These are phyloP conservation scores for Phytopythium vexans DNA, from an alignment of 352 stramenopile species.

Conservation along the genomic window DNA sequence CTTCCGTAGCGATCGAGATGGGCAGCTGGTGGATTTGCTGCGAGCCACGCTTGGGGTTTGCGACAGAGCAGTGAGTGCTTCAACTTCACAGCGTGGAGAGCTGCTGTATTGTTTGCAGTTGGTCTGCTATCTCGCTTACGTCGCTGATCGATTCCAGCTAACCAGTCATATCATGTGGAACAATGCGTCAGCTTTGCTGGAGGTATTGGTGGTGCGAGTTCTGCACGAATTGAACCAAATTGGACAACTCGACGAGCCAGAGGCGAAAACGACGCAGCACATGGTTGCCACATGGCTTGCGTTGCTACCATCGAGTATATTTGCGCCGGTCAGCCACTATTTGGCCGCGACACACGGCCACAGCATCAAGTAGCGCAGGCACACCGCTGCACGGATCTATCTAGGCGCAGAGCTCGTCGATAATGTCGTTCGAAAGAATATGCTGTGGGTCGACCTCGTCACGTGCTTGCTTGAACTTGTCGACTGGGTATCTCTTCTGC, in stretches of 20 bases:
- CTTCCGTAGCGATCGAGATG: background rate
- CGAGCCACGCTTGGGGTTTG: conserved; percentile 19
- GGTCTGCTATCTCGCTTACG: conserved; percentile 24
- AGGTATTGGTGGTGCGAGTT: conserved; percentile 31
- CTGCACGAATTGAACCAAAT: conserved; percentile 22
- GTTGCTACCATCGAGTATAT: conserved; percentile 20
- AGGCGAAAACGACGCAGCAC: conserved; percentile 17
- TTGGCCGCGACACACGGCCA: conserved; percentile 1
- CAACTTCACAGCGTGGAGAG: conserved; percentile 12
- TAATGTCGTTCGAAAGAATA: conserved; percentile 89
- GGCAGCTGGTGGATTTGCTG: conserved; percentile 19
- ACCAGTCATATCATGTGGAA: conserved; percentile 6
- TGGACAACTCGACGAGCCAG: background rate
- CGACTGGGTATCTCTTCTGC: conserved; percentile 79
- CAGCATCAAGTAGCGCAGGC: background rate
- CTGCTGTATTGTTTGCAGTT: conserved; percentile 33
- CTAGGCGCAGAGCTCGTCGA: conserved; percentile 74
- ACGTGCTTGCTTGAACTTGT: conserved; percentile 88
- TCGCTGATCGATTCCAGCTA: conserved; percentile 10
- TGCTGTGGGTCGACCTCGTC: conserved; percentile 91
- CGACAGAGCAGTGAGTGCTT: conserved; percentile 18
- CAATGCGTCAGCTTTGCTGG: conserved; percentile 15
- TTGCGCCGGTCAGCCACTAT: conserved; percentile 22
- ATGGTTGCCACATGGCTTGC: conserved; percentile 36
- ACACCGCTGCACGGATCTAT: background rate